These are phyloP conservation scores for Zygosaccharomyces pseudobailii DNA, from an alignment of 1,139 yeast species.

Conservation along the genomic window DNA sequence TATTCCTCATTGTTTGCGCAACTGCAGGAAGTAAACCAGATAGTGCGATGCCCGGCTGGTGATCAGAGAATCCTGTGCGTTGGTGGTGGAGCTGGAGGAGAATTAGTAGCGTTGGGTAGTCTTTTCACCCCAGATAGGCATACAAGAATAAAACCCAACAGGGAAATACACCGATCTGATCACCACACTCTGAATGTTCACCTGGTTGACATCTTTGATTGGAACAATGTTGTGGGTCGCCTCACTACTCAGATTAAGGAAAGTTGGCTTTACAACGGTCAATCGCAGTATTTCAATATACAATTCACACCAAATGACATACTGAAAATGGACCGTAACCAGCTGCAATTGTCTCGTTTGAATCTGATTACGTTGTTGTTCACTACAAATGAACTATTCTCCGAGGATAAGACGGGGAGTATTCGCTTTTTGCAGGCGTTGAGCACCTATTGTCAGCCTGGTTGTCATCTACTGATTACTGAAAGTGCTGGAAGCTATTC, in stretches of 20 bases:
- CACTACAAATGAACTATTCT: slow-evolving; percentile 81
- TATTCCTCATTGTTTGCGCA: slow-evolving; percentile 62
- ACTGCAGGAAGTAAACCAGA: slow-evolving; percentile 40
- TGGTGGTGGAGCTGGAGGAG: slow-evolving; percentile 92
- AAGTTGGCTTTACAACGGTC: slow-evolving; percentile 47
- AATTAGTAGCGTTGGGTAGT: slow-evolving; percentile 64
- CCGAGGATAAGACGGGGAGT: slow-evolving; percentile 60
- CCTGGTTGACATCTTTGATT: slow-evolving; percentile 73
- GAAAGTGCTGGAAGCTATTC: slow-evolving; percentile 93
- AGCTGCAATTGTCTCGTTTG: slow-evolving; percentile 25
- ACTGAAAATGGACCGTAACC: slow-evolving; percentile 30
- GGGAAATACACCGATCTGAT: too few relatives aligned
- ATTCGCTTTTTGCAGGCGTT: slow-evolving; percentile 53
- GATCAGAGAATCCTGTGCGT: slow-evolving; percentile 49
- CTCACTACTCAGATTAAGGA: slow-evolving; percentile 41
- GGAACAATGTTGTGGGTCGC: slow-evolving; percentile 52
- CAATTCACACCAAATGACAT: slow-evolving; percentile 52
- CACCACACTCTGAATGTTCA: slow-evolving; percentile 39
- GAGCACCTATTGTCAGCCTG: slow-evolving; percentile 46
- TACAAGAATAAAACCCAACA: slow-evolving; percentile 18
- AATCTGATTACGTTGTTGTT: slow-evolving; percentile 65
- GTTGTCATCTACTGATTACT: slow-evolving; percentile 59
- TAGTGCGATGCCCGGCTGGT: slow-evolving; percentile 28
- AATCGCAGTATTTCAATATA: slow-evolving; percentile 37
- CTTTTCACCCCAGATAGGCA: slow-evolving; percentile 51